Conservation (phyloP, 2,329 filamentous ascomycete species). For the Microdochium bolleyi region DNA sequence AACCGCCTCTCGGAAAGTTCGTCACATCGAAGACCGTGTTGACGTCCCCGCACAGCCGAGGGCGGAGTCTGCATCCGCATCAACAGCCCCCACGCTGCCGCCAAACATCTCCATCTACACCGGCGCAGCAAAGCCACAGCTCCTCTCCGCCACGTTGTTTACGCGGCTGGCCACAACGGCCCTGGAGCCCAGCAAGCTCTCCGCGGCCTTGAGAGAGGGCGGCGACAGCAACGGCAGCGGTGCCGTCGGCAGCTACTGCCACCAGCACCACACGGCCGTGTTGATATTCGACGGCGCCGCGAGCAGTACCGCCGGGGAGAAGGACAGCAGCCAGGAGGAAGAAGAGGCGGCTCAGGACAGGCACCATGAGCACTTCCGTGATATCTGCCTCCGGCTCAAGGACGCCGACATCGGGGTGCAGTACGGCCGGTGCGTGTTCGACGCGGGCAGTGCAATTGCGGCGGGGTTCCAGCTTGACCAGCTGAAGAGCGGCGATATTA, state of each 20-base stretch:
- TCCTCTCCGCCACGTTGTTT: background rate
- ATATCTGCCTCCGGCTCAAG: background rate
- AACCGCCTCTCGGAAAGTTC: no score
- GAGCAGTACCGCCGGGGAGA: background rate
- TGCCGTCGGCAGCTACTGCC: background rate
- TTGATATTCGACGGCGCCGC: background rate
- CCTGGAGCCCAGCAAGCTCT: background rate
- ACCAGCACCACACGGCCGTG: background rate
- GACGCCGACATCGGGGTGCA: background rate
- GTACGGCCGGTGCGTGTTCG: background rate
- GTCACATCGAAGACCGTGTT: no score
- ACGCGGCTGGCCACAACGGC: background rate
- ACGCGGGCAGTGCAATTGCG: background rate
- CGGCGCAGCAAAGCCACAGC: background rate
- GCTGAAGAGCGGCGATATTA: background rate
- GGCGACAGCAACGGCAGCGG: background rate
- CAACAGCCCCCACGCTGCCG: background rate
- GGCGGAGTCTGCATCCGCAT: no score
- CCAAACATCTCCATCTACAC: constrained; percentile 1
- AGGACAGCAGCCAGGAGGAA: background rate
- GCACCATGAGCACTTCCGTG: background rate
- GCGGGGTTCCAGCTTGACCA: background rate
- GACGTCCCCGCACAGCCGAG: background rate
- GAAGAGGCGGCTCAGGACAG: background rate
- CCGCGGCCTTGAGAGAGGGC: background rate